Conservation (phyloP, 768 basidiomycete species). For the Trametes sanguinea region DNA sequence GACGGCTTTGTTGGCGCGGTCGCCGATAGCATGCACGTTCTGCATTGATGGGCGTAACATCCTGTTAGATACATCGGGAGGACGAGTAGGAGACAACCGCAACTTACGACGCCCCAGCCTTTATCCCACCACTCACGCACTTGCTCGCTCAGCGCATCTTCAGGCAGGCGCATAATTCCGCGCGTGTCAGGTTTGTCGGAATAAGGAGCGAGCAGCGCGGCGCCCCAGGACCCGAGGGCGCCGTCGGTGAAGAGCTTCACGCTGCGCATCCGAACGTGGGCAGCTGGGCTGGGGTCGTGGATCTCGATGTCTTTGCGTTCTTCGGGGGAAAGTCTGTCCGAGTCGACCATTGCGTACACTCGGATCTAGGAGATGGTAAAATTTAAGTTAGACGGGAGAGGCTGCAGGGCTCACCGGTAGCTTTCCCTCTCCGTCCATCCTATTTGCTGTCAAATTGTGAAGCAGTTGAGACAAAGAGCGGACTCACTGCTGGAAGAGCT, state of each 20-base stretch:
- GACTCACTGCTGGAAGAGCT: slow-evolving; percentile 65
- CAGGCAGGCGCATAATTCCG: slow-evolving; percentile 67
- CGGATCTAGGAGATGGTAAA: slow-evolving; percentile 30
- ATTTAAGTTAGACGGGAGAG: not conserved
- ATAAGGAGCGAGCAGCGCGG: slow-evolving; percentile 85
- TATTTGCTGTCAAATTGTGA: slow-evolving; percentile 31
- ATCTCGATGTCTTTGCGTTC: slow-evolving; percentile 19
- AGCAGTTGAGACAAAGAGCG: slow-evolving; percentile 1
- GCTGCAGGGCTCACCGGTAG: slow-evolving; percentile 57
- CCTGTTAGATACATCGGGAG: not conserved
- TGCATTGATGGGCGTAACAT: slow-evolving; percentile 32
- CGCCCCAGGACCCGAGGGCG: slow-evolving; percentile 91
- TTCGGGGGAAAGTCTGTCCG: slow-evolving; percentile 38
- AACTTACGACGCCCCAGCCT: slow-evolving; percentile 81
- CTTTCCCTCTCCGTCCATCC: slow-evolving; percentile 65
- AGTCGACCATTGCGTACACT: slow-evolving; percentile 42
- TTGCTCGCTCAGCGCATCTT: slow-evolving; percentile 52
- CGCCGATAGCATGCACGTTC: slow-evolving; percentile 91
- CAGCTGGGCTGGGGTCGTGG: slow-evolving; percentile 39
- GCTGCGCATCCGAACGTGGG: slow-evolving; percentile 44
- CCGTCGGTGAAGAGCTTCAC: slow-evolving; percentile 83
- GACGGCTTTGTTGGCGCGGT: slow-evolving; percentile 81
- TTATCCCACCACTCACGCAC: slow-evolving; percentile 68
- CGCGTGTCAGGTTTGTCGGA: slow-evolving; percentile 70
- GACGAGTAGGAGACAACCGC: not conserved